Conservation (phyloP, 148 eudicot species). For the Chenopodium berlandieri region DNA sequence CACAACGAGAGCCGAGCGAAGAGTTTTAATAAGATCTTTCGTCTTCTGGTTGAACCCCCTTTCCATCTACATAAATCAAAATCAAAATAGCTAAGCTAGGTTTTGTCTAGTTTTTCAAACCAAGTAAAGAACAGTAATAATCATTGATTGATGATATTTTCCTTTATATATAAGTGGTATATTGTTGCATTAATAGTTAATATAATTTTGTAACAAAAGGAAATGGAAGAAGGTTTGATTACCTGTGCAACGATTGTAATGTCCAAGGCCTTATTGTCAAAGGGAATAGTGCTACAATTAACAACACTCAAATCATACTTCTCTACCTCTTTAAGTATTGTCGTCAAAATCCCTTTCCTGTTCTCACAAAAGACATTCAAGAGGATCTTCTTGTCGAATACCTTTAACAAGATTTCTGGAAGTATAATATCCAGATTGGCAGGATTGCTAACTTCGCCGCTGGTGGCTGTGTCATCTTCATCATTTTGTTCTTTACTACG, state of each 20-base stretch:
- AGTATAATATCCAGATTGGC: neutral
- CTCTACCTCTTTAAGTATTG: constrained; percentile 1
- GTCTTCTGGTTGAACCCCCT: neutral
- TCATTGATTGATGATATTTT: no score
- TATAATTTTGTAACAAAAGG: no score
- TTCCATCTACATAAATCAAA: neutral
- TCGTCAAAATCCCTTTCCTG: neutral
- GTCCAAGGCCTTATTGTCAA: constrained; percentile 4
- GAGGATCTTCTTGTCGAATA: neutral
- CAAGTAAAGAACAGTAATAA: no score
- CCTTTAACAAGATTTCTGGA: constrained; percentile 4
- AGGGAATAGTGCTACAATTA: constrained; percentile 1
- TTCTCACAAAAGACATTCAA: neutral
- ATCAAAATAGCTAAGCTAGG: no score
- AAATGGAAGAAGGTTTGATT: no score
- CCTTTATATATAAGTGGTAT: no score
- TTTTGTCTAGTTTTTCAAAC: no score
- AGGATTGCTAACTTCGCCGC: neutral
- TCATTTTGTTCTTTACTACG: neutral
- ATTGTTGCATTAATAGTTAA: no score
- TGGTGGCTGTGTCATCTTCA: neutral
- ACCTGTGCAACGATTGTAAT: constrained; percentile 9
- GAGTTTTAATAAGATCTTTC: neutral
- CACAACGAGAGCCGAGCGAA: neutral
- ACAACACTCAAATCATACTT: neutral